Evolutionary conservation across 305 asterid genomes (phyloP).

Genomic region (Solanum hybrid): DNA sequence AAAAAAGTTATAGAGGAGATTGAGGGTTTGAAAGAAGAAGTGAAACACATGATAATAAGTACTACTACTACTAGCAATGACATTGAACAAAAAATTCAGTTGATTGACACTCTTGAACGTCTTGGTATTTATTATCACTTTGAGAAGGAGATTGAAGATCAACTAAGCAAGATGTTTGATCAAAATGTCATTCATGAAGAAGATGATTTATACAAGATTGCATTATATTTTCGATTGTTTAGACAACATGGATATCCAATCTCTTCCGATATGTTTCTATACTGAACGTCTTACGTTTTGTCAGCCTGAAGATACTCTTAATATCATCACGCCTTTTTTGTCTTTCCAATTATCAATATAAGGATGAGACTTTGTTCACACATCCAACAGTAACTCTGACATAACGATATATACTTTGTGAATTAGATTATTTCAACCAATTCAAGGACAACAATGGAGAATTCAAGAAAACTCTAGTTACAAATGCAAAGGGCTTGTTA

Average conservation of each 20-base stretch:
- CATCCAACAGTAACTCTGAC: background rate
- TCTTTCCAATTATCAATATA: background rate
- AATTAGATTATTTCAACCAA: background rate
- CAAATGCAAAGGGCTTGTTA: background rate
- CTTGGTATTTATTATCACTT: conserved; percentile 27
- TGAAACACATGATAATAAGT: conserved; percentile 7
- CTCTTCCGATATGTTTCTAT: background rate
- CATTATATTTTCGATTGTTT: conserved; percentile 5
- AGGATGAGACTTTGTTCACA: background rate
- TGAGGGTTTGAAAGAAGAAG: conserved; percentile 16
- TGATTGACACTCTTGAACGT: conserved; percentile 33
- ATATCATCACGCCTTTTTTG: background rate
- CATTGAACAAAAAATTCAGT: conserved; percentile 3
- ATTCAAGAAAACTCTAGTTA: background rate
- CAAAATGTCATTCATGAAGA: background rate
- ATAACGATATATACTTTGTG: background rate
- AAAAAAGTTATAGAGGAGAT: background rate
- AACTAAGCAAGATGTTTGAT: conserved; percentile 6
- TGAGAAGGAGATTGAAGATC: conserved; percentile 20
- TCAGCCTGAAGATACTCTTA: background rate
- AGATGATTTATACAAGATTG: background rate
- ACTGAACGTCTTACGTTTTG: too few species aligned
- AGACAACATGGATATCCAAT: conserved; percentile 11
- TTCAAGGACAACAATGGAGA: background rate
- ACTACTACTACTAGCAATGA: background rate